Evolutionary conservation across 257 asterid genomes (phyloP).

Genomic region (Solanum ossicruentum): DNA sequence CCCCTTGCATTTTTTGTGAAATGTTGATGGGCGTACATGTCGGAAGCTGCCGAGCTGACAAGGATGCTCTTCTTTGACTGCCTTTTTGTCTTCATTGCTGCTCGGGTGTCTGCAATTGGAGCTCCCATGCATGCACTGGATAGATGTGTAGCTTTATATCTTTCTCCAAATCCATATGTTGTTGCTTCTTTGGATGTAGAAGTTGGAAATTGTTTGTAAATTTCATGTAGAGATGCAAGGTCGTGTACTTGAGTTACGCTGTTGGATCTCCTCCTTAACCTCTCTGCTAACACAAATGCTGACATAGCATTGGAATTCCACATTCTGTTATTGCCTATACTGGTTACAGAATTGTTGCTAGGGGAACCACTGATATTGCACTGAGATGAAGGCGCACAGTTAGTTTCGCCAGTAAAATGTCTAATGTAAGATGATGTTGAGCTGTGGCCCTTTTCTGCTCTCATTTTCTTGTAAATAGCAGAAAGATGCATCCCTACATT

Average conservation of each 20-base stretch:
- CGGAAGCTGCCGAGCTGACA: conserved; percentile 22
- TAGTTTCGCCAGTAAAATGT: conserved; percentile 7
- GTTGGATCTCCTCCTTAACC: conserved; percentile 38
- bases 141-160: conserved; percentile 14
- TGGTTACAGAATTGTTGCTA: conserved; percentile 4
- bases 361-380: conserved; percentile 13
- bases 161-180: conserved; percentile 12
- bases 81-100: conserved; percentile 37
- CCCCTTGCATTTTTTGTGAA: conserved; percentile 24
- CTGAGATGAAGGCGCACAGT: conserved; percentile 12
- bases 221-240: conserved; percentile 28
- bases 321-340: conserved; percentile 13
- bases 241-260: conserved; percentile 31
- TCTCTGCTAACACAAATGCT: conserved; percentile 34
- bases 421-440: conserved; percentile 20
- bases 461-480: conserved; percentile 43
- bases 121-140: conserved; percentile 42
- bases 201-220: conserved; percentile 18
- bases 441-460: conserved; percentile 33
- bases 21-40: conserved; percentile 14
- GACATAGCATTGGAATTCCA: conserved; percentile 19
- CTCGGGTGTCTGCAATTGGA: conserved; percentile 24
- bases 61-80: conserved; percentile 38
- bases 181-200: conserved; percentile 15
- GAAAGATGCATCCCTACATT: conserved; percentile 37